Conservation (phyloP, 352 stramenopile genomes). For the Globisporangium polare region DNA sequence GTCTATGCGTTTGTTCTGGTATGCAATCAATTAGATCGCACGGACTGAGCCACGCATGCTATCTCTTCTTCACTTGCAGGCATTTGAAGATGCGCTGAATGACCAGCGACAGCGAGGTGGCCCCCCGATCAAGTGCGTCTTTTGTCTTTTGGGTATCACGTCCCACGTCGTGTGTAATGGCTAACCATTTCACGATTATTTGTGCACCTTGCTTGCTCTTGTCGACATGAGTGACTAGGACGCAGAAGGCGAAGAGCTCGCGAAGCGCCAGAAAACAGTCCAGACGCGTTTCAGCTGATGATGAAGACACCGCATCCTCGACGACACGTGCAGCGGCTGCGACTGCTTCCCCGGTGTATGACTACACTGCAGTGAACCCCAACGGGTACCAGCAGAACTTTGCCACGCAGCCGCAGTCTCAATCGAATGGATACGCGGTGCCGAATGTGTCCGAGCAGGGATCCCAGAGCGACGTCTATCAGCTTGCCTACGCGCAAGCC, state of each 20-base stretch:
- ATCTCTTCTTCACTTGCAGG: constrained; percentile 21
- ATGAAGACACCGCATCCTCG: constrained; percentile 17
- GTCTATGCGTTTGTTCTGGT: not conserved
- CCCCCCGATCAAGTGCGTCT: constrained; percentile 2
- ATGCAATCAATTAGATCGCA: not conserved
- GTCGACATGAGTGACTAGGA: constrained; percentile 10
- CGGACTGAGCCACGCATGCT: not conserved
- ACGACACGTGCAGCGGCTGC: not conserved
- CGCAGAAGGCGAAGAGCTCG: constrained; percentile 18
- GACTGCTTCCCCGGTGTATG: constrained; percentile 1
- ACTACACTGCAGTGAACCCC: not conserved
- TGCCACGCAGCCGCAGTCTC: not conserved
- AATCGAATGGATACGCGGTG: constrained; percentile 3
- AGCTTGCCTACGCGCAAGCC: constrained; percentile 61
- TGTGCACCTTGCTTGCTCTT: not conserved
- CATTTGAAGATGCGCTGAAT: constrained; percentile 64
- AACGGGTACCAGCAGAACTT: constrained; percentile 1
- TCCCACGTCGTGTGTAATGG: not conserved
- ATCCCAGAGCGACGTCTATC: constrained; percentile 39
- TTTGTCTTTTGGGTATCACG: not conserved
- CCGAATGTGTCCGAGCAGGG: not conserved
- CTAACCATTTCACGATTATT: not conserved
- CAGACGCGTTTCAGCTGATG: constrained; percentile 21
- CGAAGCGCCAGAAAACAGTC: constrained; percentile 20
- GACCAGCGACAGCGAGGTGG: constrained; percentile 29